Percentiles rank a stretch among this genome's conserved stretches.
These are phyloP conservation scores for Tubosaeta sp. DNA, from an alignment of 768 basidiomycete species.

Conservation along the genomic window DNA sequence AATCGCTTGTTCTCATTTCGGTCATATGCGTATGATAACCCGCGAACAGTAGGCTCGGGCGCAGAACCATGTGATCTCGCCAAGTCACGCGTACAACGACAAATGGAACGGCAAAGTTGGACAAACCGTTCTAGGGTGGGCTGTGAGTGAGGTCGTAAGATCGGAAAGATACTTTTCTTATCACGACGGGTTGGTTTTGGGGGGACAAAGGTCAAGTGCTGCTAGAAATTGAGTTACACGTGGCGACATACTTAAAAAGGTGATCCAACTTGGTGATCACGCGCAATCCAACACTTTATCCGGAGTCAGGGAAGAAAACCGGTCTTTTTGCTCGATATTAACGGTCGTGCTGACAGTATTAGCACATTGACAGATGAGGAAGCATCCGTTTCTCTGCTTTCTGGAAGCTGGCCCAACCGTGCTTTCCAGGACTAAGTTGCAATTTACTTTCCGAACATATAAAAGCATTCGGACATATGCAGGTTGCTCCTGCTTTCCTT, in stretches of 20 bases:
- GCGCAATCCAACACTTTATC: background rate
- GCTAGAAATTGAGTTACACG: background rate
- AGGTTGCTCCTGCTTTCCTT: background rate
- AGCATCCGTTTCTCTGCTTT: conserved; percentile 1
- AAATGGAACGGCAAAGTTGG: background rate
- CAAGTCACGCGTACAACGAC: background rate
- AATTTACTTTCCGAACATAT: background rate
- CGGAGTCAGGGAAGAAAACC: background rate
- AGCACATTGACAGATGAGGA: conserved; percentile 2
- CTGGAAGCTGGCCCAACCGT: too few species aligned
- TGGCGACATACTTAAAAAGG: conserved; percentile 2
- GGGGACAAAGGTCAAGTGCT: background rate
- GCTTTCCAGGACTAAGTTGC: background rate
- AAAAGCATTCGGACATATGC: conserved; percentile 2
- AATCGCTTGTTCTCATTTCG: too few species aligned
- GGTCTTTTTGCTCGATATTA: background rate
- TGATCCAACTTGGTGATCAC: background rate
- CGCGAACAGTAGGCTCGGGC: background rate
- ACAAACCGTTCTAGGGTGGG: too few species aligned
- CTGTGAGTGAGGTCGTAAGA: too few species aligned
- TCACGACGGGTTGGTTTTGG: background rate
- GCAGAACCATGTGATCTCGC: background rate
- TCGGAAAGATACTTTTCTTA: background rate
- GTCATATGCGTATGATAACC: background rate
- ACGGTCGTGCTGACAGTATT: background rate